Conservation (phyloP, 2,329 filamentous ascomycete genomes). For the Penicillium sclerotiorum region DNA sequence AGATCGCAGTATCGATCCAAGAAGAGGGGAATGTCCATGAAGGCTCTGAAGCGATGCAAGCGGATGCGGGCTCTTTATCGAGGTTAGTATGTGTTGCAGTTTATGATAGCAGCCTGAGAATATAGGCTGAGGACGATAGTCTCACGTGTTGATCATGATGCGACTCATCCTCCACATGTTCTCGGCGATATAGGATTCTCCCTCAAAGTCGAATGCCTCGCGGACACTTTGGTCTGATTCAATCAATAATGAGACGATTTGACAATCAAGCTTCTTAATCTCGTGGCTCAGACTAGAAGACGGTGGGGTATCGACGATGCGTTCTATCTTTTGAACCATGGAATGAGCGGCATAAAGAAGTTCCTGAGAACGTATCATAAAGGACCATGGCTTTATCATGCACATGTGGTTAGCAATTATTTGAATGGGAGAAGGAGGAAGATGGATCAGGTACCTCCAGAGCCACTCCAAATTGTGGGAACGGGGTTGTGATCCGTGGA, state of each 20-base stretch:
- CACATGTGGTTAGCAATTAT: background rate
- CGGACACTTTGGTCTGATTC: slow-evolving; percentile 20
- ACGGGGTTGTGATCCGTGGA: slow-evolving; percentile 27
- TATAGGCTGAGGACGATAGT: no score
- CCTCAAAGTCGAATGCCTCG: slow-evolving; percentile 12
- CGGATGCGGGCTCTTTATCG: slow-evolving; percentile 25
- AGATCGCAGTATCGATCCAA: slow-evolving; percentile 28
- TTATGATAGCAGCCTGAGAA: background rate
- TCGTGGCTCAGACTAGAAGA: slow-evolving; percentile 6
- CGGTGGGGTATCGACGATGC: slow-evolving; percentile 1
- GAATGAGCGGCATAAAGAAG: slow-evolving; percentile 16
- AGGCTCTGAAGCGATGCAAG: slow-evolving; percentile 28
- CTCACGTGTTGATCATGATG: slow-evolving; percentile 24
- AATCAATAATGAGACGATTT: slow-evolving; percentile 11
- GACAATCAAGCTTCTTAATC: slow-evolving; percentile 17
- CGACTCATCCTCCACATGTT: slow-evolving; percentile 23
- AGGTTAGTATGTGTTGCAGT: background rate
- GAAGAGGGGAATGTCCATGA: slow-evolving; percentile 28
- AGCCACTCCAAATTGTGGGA: slow-evolving; percentile 20
- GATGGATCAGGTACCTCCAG: slow-evolving; percentile 17
- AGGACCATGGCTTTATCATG: slow-evolving; percentile 23
- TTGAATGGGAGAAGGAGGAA: background rate
- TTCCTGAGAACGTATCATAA: slow-evolving; percentile 24
- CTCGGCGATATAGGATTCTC: slow-evolving; percentile 17
- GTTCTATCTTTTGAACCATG: slow-evolving; percentile 19